Conservation (phyloP, 2,329 filamentous ascomycete genomes). For the Sporothrix pallida region DNA sequence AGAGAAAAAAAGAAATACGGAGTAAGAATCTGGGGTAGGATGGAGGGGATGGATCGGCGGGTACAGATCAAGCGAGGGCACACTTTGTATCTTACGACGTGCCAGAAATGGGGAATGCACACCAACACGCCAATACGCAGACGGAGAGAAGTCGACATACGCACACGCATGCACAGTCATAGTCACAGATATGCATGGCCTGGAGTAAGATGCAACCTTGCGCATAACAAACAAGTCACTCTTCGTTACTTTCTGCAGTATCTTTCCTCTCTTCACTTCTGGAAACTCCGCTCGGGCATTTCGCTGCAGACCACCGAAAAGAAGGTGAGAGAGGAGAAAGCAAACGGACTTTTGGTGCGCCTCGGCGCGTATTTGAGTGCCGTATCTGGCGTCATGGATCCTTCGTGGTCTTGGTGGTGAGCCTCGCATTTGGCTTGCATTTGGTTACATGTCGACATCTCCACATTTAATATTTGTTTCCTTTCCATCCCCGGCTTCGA, state of each 20-base stretch:
- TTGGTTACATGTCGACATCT: background rate
- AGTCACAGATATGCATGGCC: too few relatives aligned
- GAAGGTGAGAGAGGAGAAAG: background rate
- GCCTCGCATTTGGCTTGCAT: too few relatives aligned
- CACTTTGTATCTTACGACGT: background rate
- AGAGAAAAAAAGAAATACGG: background rate
- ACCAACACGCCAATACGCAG: background rate
- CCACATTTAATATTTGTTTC: background rate
- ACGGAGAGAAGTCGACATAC: background rate
- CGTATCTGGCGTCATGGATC: background rate
- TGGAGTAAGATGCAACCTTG: slow-evolving; percentile 1
- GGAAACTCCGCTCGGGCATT: slow-evolving; percentile 4
- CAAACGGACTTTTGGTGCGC: background rate
- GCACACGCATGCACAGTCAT: too few relatives aligned
- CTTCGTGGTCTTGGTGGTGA: too few relatives aligned
- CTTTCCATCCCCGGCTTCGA: background rate
- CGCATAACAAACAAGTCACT: too few relatives aligned
- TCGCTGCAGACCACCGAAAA: slow-evolving; percentile 10
- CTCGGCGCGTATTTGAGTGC: slow-evolving; percentile 11
- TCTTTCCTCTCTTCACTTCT: background rate
- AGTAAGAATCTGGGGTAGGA: slow-evolving; percentile 14
- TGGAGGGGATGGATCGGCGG: background rate
- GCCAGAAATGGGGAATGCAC: too few relatives aligned
- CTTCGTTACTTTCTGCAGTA: background rate
- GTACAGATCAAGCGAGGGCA: background rate